Percentiles rank a stretch among this genome's conserved stretches.
Evolutionary conservation across 305 asterid genomes (phyloP).

Genomic region (Solanum hybrid): DNA sequence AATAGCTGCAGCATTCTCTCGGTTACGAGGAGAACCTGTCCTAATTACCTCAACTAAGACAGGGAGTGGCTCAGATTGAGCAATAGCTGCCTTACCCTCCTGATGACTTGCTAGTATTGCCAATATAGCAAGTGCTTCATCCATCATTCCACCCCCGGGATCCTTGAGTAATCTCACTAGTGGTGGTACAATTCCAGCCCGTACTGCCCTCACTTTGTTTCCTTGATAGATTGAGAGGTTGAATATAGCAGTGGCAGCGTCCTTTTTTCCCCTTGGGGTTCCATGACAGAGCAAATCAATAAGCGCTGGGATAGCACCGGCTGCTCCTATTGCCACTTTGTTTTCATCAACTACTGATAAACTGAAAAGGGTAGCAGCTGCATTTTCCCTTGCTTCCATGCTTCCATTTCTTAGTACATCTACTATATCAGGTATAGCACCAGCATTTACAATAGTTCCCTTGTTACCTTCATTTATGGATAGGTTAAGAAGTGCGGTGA

Average conservation of each 20-base stretch:
- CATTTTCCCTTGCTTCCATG: slow-evolving; percentile 81
- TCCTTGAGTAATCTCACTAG: slow-evolving; percentile 65
- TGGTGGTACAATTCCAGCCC: slow-evolving; percentile 81
- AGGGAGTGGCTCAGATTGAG: slow-evolving; percentile 59
- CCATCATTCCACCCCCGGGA: slow-evolving; percentile 89
- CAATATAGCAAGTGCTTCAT: slow-evolving; percentile 78
- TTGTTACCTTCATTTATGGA: slow-evolving; percentile 88
- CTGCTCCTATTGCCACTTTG: slow-evolving; percentile 90
- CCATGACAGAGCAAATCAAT: slow-evolving; percentile 71
- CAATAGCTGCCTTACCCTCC: slow-evolving; percentile 70
- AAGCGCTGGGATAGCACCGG: slow-evolving; percentile 89
- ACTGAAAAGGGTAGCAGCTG: slow-evolving; percentile 93
- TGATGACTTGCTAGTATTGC: slow-evolving; percentile 83
- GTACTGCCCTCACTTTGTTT: slow-evolving; percentile 77
- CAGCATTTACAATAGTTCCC: slow-evolving; percentile 73
- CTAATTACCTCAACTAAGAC: slow-evolving; percentile 58
- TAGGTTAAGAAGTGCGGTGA: slow-evolving; percentile 87
- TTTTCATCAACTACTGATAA: slow-evolving; percentile 81
- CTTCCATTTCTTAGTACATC: slow-evolving; percentile 78
- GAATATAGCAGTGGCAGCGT: slow-evolving; percentile 92
- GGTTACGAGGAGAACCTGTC: slow-evolving; percentile 74
- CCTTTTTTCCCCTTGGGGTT: slow-evolving; percentile 86
- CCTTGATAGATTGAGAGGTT: slow-evolving; percentile 87
- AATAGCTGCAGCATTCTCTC: slow-evolving; percentile 80
- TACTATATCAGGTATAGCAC: slow-evolving; percentile 84